Conservation (phyloP, 805 yeast genomes). For the Zygotorulaspora danielsina region DNA sequence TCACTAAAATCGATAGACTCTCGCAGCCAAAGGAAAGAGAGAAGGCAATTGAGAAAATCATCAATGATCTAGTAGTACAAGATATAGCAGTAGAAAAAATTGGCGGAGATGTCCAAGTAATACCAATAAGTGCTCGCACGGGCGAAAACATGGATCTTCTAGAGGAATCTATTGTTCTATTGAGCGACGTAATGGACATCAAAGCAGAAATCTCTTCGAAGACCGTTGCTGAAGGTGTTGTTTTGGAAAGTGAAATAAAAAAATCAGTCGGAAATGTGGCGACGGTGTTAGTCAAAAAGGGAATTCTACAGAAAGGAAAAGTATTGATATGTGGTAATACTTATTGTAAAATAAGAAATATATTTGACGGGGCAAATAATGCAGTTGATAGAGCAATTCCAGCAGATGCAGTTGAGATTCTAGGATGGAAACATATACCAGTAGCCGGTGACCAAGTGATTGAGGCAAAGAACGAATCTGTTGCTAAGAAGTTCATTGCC, state of each 20-base stretch:
- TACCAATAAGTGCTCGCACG: constrained; percentile 81
- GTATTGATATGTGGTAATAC: constrained; percentile 83
- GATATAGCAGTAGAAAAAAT: constrained; percentile 85
- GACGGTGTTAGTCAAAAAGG: constrained; percentile 77
- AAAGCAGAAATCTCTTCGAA: constrained; percentile 49
- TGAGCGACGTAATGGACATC: constrained; percentile 79
- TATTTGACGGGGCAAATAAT: constrained; percentile 71
- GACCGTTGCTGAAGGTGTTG: constrained; percentile 71
- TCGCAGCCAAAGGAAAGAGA: constrained; percentile 37
- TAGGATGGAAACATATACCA: constrained; percentile 94
- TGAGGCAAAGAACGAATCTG: constrained; percentile 67
- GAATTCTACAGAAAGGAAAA: constrained; percentile 65
- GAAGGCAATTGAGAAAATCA: constrained; percentile 68
- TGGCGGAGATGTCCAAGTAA: constrained; percentile 93
- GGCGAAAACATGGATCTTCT: constrained; percentile 86
- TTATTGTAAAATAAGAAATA: constrained; percentile 75
- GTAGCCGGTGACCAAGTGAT: constrained; percentile 83
- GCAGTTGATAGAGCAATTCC: constrained; percentile 67
- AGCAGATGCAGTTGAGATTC: constrained; percentile 81
- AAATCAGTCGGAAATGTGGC: constrained; percentile 84
- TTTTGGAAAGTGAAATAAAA: constrained; percentile 77
- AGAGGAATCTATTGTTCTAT: constrained; percentile 81
- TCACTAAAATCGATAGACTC: constrained; percentile 85
- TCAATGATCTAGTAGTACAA: constrained; percentile 67
- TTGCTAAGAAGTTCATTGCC: constrained; percentile 69